These are phyloP conservation scores for Monosporascus ibericus DNA, from an alignment of 2,329 filamentous ascomycete species.

Conservation along the genomic window DNA sequence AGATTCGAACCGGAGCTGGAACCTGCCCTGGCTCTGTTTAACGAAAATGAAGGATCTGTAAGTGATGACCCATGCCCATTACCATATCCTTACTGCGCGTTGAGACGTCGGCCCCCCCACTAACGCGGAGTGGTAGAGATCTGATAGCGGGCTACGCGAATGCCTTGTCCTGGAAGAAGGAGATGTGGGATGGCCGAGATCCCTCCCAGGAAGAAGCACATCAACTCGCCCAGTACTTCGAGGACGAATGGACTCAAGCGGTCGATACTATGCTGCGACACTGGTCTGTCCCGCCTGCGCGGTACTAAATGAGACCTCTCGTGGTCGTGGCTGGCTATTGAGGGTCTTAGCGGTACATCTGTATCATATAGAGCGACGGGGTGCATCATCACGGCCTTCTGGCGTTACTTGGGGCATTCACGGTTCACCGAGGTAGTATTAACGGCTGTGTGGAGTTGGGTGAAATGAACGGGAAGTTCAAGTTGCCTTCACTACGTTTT, in stretches of 20 bases:
- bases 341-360: background rate
- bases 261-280: slow-evolving; percentile 61
- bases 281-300: slow-evolving; percentile 57
- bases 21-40: slow-evolving; percentile 67
- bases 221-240: slow-evolving; percentile 56
- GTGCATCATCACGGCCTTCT: background rate
- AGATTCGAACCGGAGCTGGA: slow-evolving; percentile 65
- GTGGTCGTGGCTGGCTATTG: background rate
- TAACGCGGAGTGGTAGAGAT: slow-evolving; percentile 32
- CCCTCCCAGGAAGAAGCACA: slow-evolving; percentile 51
- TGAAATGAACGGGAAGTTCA: background rate
- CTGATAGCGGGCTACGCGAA: slow-evolving; percentile 57
- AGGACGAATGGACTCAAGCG: slow-evolving; percentile 61
- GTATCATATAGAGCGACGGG: background rate
- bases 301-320: slow-evolving; percentile 31
- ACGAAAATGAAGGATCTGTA: slow-evolving; percentile 61
- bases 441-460: background rate
- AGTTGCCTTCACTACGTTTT: background rate
- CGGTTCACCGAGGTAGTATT: background rate
- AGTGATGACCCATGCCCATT: slow-evolving; percentile 22
- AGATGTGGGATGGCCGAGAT: slow-evolving; percentile 62
- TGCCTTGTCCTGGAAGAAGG: slow-evolving; percentile 53
- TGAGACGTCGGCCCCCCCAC: background rate
- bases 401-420: background rate
- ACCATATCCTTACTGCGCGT: background rate